Conservation (phyloP, 805 yeast genomes). For the Spathaspora arborariae region DNA sequence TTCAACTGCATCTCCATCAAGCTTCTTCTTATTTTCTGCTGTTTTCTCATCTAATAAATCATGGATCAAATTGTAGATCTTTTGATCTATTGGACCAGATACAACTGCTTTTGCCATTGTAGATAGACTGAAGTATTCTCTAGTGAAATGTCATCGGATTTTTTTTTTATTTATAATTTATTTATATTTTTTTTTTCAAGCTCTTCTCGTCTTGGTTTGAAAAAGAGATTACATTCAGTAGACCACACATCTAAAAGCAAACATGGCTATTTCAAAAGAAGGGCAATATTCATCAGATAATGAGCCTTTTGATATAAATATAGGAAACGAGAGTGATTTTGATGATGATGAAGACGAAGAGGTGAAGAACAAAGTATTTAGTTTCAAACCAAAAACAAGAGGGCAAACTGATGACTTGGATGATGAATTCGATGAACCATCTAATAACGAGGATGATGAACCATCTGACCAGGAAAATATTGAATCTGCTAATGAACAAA, state of each 20-base stretch:
- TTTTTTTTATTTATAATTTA: too few relatives aligned
- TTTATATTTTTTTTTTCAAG: background rate
- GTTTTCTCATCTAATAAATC: slow-evolving; percentile 59
- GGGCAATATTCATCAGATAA: background rate
- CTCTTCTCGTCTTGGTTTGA: background rate
- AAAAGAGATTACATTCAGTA: background rate
- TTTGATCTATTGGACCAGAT: slow-evolving; percentile 23
- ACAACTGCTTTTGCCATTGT: background rate
- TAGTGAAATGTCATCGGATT: too few relatives aligned
- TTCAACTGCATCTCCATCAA: background rate
- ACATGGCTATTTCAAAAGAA: background rate
- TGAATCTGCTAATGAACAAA: slow-evolving; percentile 18
- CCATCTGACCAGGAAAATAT: background rate
- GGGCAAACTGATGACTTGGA: slow-evolving; percentile 6
- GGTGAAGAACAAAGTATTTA: slow-evolving; percentile 7
- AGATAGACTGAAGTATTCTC: too few relatives aligned
- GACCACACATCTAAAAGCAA: background rate
- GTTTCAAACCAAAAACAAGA: slow-evolving; percentile 4
- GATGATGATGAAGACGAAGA: slow-evolving; percentile 11
- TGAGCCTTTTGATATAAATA: background rate
- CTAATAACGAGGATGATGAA: slow-evolving; percentile 11
- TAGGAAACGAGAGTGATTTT: slow-evolving; percentile 8
- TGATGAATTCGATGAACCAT: slow-evolving; percentile 6
- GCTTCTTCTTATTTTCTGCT: slow-evolving; percentile 29
- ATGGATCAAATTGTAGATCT: slow-evolving; percentile 53